A percentile compares a stretch with the other conserved stretches of the same genome.
Evolutionary conservation across 495 filamentous ascomycete species (phyloP).

Genomic region (Neurospora sp.): DNA sequence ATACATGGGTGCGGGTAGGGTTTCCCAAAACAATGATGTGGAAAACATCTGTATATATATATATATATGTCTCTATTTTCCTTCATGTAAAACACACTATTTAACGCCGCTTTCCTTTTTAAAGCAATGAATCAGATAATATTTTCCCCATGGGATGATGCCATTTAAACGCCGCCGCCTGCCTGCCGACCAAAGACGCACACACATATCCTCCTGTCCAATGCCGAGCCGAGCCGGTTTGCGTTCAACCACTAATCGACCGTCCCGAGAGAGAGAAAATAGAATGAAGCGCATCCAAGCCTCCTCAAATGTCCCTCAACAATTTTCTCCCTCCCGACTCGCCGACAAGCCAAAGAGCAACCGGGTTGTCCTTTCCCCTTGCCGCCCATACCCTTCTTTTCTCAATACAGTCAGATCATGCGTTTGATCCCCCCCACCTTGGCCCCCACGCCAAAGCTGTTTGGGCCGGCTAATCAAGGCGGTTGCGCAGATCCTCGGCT

Average conservation of each 20-base stretch:
- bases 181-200: not conserved
- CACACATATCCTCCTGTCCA: not conserved
- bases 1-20: too few relatives aligned
- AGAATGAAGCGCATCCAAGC: too few relatives aligned
- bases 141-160: not conserved
- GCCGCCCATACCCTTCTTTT: not conserved
- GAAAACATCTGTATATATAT: not conserved
- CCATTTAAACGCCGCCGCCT: not conserved
- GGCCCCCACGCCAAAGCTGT: not conserved
- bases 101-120: not conserved
- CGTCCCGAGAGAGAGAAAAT: not conserved
- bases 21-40: too few relatives aligned
- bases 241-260: not conserved
- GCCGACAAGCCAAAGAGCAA: not conserved
- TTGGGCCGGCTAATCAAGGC: not conserved
- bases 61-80: not conserved
- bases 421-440: not conserved
- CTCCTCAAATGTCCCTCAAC: too few relatives aligned
- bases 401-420: not conserved
- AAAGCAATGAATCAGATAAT: not conserved
- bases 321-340: not conserved
- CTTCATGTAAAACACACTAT: not conserved
- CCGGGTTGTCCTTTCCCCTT: not conserved
- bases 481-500: not conserved
- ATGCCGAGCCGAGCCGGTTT: not conserved